A percentile compares a stretch with the other conserved stretches of the same genome.
phyloP scores from a whole-genome alignment of 2,329 filamentous ascomycete genomes.

The Cryphonectria parasitica region DNA sequence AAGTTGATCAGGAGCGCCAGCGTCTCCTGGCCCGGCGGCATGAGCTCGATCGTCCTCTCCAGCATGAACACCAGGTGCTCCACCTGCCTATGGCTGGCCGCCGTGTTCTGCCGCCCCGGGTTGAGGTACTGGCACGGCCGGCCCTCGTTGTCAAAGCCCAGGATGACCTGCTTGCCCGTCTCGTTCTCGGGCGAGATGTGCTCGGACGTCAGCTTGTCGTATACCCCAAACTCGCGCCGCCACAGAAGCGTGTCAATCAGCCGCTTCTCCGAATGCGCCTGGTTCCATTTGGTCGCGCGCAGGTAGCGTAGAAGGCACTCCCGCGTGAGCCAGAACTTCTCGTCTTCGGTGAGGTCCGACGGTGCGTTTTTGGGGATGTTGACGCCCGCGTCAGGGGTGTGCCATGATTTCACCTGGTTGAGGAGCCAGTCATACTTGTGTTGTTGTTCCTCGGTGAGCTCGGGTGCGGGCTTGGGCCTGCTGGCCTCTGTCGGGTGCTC shows the following conservation, averaged over 20 bases:
- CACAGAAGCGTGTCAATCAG: conserved; percentile 80
- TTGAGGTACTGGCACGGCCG: conserved; percentile 91
- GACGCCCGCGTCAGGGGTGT: conserved; percentile 15
- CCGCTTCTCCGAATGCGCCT: conserved; percentile 76
- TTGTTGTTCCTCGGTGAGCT: conserved; percentile 76
- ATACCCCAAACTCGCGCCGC: conserved; percentile 86
- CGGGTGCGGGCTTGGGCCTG: conserved; percentile 58
- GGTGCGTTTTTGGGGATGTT: conserved; percentile 58
- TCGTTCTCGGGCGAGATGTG: conserved; percentile 94
- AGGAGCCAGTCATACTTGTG: conserved; percentile 82
- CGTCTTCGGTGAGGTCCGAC: conserved; percentile 70
- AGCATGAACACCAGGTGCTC: conserved; percentile 97
- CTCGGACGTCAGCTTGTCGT: conserved; percentile 74
- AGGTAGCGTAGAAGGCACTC: conserved; percentile 94
- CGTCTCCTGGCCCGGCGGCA: conserved; percentile 85
- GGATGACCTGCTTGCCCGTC: conserved; percentile 90
- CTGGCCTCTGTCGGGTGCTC: conserved; percentile 58
- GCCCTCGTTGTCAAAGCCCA: conserved; percentile 84
- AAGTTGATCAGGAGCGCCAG: conserved; percentile 91
- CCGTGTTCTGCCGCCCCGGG: conserved; percentile 90
- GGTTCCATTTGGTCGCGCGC: conserved; percentile 88
- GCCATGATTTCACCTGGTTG: conserved; percentile 69
- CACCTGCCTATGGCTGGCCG: conserved; percentile 81
- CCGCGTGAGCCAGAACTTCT: conserved; percentile 87
- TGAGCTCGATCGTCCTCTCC: conserved; percentile 84